Evolutionary conservation across 176 grass and related monocot genomes (phyloP).

Genomic region (Hyparrhenia diplandra): DNA sequence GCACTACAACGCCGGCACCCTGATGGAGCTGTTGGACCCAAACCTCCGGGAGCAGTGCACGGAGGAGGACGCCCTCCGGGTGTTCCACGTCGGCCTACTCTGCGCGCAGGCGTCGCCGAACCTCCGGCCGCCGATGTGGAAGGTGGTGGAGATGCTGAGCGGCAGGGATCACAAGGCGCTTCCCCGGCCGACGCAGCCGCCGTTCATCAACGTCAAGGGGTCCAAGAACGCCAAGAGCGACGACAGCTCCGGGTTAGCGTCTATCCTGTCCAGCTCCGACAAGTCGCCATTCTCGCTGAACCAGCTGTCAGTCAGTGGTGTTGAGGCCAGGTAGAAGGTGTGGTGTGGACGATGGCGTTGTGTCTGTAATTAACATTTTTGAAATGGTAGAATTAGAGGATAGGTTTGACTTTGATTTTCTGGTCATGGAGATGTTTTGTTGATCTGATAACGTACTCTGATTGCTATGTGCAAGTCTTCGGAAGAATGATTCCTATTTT

Average conservation of each 20-base stretch:
- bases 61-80: constrained; percentile 47
- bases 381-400: not conserved
- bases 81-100: constrained; percentile 56
- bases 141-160: constrained; percentile 70
- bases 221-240: constrained; percentile 15
- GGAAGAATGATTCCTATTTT: not conserved
- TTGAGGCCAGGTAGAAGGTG: constrained; percentile 40
- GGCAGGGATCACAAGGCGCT: not conserved
- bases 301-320: constrained; percentile 37
- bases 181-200: constrained; percentile 51
- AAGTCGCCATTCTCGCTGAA: constrained; percentile 58
- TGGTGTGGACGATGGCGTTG: not conserved
- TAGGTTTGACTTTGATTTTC: not conserved
- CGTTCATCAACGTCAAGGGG: constrained; percentile 60
- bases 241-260: constrained; percentile 15
- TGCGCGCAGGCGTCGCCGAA: constrained; percentile 61
- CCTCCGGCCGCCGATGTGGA: constrained; percentile 71
- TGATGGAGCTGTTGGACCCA: constrained; percentile 57
- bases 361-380: not conserved
- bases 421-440: not conserved
- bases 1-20: constrained; percentile 43
- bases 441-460: not conserved
- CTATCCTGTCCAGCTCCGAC: constrained; percentile 11
- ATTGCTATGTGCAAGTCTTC: not conserved
- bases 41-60: constrained; percentile 46